Conservation (phyloP, 345 rosid genomes). For the Acer campestre region DNA sequence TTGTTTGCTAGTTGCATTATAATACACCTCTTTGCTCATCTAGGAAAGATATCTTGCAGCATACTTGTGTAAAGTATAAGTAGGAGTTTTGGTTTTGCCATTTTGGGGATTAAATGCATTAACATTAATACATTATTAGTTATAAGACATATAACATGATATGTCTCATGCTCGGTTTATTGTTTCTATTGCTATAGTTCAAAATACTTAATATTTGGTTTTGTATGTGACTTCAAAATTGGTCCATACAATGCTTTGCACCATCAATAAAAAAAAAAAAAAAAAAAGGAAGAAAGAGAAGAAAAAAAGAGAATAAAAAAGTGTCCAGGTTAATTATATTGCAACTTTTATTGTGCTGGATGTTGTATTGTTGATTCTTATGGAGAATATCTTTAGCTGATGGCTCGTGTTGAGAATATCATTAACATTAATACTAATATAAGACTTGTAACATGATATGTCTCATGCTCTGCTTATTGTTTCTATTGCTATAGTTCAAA, state of each 20-base stretch:
- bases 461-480: background rate
- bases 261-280: background rate
- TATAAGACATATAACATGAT: background rate
- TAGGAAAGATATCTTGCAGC: slow-evolving; percentile 1
- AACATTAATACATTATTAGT: too few relatives aligned
- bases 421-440: too few relatives aligned
- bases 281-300: background rate
- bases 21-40: background rate
- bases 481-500: slow-evolving; percentile 1
- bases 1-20: background rate
- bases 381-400: background rate
- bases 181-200: background rate
- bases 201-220: background rate
- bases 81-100: background rate
- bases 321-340: background rate
- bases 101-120: background rate
- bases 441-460: background rate
- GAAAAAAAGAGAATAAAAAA: background rate
- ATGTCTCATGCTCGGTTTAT: background rate
- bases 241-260: background rate
- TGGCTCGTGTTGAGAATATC: background rate
- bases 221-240: background rate
- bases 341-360: background rate
- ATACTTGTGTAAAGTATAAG: background rate
- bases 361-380: background rate